Evolutionary conservation across 2,329 filamentous ascomycete genomes (phyloP).

Genomic region (Aspergillus hiratsukae): DNA sequence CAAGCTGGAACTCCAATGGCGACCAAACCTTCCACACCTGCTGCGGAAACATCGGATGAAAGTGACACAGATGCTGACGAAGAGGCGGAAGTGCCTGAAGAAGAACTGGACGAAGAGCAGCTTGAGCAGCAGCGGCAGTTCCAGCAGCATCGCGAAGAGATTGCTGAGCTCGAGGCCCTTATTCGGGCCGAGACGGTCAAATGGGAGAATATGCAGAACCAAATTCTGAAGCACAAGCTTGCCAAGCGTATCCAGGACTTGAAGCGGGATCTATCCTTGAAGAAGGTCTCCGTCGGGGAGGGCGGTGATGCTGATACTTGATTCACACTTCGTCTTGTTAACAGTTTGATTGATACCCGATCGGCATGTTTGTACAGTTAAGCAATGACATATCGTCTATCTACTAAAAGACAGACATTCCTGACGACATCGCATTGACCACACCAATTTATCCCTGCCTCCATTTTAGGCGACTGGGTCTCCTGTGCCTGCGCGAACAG

Average conservation of each 20-base stretch:
- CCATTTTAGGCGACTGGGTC: slow-evolving; percentile 25
- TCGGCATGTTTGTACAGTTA: slow-evolving; percentile 1
- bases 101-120: slow-evolving; percentile 42
- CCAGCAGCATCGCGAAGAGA: slow-evolving; percentile 43
- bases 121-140: slow-evolving; percentile 38
- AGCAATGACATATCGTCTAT: not conserved
- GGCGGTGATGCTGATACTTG: slow-evolving; percentile 29
- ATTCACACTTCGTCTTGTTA: slow-evolving; percentile 7
- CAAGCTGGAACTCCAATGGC: slow-evolving; percentile 31
- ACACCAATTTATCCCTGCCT: slow-evolving; percentile 12
- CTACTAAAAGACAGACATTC: not conserved
- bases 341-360: slow-evolving; percentile 10
- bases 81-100: slow-evolving; percentile 31
- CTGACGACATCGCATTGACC: not conserved
- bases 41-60: slow-evolving; percentile 39
- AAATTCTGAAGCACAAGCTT: slow-evolving; percentile 41
- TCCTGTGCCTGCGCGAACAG: slow-evolving; percentile 25
- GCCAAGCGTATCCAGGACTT: slow-evolving; percentile 41
- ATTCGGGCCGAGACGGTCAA: slow-evolving; percentile 36
- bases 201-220: slow-evolving; percentile 38
- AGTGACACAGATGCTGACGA: slow-evolving; percentile 37
- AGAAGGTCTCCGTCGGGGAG: slow-evolving; percentile 41
- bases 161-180: slow-evolving; percentile 39
- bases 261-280: slow-evolving; percentile 41
- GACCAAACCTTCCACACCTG: slow-evolving; percentile 29